phyloP scores from a whole-genome alignment of 1,139 yeast genomes.

The Yamadazyma membranifaciens region DNA sequence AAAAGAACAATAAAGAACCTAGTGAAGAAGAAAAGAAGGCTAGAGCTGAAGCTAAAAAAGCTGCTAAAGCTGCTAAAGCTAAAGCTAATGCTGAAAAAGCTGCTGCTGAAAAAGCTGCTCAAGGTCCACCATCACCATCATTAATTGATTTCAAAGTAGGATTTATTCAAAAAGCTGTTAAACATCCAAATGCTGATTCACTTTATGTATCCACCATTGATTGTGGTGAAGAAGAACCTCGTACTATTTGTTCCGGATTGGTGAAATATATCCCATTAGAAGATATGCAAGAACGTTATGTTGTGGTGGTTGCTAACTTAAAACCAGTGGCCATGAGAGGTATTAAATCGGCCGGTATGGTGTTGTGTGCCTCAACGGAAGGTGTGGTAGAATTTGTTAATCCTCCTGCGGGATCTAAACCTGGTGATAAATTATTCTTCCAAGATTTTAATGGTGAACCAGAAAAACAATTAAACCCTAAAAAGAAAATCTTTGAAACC shows the following conservation, averaged over 20 bases:
- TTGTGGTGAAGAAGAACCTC: constrained; percentile 94
- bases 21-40: constrained; percentile 64
- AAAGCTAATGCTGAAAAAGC: constrained; percentile 65
- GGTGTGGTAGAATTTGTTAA: constrained; percentile 82
- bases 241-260: constrained; percentile 95
- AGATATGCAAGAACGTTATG: constrained; percentile 46
- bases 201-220: constrained; percentile 95
- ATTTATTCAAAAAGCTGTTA: constrained; percentile 90
- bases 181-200: constrained; percentile 97
- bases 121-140: constrained; percentile 70
- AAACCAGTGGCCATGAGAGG: constrained; percentile 78
- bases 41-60: constrained; percentile 60
- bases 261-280: constrained; percentile 50
- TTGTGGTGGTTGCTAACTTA: constrained; percentile 57
- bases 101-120: constrained; percentile 56
- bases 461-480: constrained; percentile 91
- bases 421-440: constrained; percentile 96
- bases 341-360: constrained; percentile 94
- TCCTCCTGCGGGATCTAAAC: constrained; percentile 91
- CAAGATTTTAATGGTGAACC: constrained; percentile 88
- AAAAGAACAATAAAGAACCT: constrained; percentile 23
- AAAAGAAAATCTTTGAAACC: constrained; percentile 97
- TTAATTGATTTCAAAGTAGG: constrained; percentile 94
- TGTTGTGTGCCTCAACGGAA: constrained; percentile 81
- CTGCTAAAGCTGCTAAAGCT: constrained; percentile 71